Percentiles rank a stretch among this genome's conserved stretches.
These are phyloP conservation scores for Pleurotus giganteus DNA, from an alignment of 768 basidiomycete species.

Conservation along the genomic window DNA sequence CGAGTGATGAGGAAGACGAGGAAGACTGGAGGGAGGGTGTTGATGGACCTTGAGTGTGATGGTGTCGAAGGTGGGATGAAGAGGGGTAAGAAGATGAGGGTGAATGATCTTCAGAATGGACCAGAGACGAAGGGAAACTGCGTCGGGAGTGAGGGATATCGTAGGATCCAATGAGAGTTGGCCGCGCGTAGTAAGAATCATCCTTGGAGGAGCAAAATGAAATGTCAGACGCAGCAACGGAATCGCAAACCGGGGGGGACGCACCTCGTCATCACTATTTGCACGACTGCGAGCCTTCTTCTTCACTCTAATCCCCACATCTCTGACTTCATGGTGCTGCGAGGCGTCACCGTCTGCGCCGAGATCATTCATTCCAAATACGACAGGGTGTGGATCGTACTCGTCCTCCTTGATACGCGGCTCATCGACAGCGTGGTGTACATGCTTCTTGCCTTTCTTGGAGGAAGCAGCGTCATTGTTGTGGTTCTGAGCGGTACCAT, in stretches of 20 bases:
- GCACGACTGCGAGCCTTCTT: constrained; percentile 79
- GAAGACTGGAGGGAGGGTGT: constrained; percentile 29
- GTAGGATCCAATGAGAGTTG: constrained; percentile 47
- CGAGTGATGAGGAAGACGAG: constrained; percentile 30
- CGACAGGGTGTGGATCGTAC: constrained; percentile 7
- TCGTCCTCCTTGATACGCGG: constrained; percentile 10
- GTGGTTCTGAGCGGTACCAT: constrained; percentile 20
- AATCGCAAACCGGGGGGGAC: constrained; percentile 24
- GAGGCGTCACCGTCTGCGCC: constrained; percentile 9
- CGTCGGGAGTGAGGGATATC: constrained; percentile 39
- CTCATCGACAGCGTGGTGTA: constrained; percentile 10
- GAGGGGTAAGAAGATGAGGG: constrained; percentile 17
- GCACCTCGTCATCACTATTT: constrained; percentile 83
- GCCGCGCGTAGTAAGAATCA: constrained; percentile 55
- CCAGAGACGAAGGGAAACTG: constrained; percentile 19
- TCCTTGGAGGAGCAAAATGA: constrained; percentile 27
- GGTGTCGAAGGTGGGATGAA: constrained; percentile 23
- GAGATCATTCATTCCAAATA: constrained; percentile 7
- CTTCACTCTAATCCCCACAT: constrained; percentile 41
- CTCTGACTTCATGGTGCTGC: constrained; percentile 7
- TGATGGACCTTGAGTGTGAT: constrained; percentile 21
- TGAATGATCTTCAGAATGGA: constrained; percentile 4
- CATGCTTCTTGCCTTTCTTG: constrained; percentile 13
- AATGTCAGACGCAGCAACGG: neutral
- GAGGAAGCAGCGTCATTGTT: constrained; percentile 13